phyloP scores from a whole-genome alignment of 225 moss, liverwort and hornwort species.

The Rhytidiadelphus loreus region DNA sequence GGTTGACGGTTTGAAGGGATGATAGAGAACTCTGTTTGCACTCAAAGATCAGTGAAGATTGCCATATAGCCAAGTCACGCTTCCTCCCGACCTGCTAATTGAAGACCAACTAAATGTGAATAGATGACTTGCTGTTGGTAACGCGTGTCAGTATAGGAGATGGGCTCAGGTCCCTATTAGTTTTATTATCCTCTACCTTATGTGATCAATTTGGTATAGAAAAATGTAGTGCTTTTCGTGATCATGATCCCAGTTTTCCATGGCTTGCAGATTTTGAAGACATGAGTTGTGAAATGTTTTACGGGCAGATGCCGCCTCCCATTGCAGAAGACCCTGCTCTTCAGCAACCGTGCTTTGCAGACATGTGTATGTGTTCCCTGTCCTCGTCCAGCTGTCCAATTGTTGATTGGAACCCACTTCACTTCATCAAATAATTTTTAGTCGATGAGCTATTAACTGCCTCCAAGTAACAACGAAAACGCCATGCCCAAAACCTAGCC shows the following conservation, averaged over 20 bases:
- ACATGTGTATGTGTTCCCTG: slow-evolving; percentile 31
- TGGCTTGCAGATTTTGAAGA: slow-evolving; percentile 50
- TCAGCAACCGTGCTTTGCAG: slow-evolving; percentile 58
- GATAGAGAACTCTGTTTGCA: neutral
- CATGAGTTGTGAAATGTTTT: slow-evolving; percentile 92
- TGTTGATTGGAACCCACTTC: neutral
- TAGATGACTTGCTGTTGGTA: neutral
- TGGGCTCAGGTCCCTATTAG: neutral
- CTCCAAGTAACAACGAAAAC: neutral
- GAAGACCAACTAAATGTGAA: neutral
- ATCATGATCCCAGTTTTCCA: neutral
- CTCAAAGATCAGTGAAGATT: neutral
- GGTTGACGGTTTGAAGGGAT: neutral
- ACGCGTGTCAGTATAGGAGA: neutral
- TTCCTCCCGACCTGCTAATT: neutral
- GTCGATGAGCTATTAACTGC: neutral
- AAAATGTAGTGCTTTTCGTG: neutral
- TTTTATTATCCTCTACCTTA: neutral
- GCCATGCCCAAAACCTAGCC: neutral
- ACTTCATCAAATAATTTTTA: neutral
- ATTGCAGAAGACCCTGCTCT: slow-evolving; percentile 61
- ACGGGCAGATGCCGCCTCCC: slow-evolving; percentile 63
- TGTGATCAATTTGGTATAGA: neutral
- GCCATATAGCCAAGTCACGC: neutral
- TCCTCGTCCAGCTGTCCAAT: neutral